Evolutionary conservation across 2,329 filamentous ascomycete species (phyloP).

Genomic region (Penicillium brevicompactum): DNA sequence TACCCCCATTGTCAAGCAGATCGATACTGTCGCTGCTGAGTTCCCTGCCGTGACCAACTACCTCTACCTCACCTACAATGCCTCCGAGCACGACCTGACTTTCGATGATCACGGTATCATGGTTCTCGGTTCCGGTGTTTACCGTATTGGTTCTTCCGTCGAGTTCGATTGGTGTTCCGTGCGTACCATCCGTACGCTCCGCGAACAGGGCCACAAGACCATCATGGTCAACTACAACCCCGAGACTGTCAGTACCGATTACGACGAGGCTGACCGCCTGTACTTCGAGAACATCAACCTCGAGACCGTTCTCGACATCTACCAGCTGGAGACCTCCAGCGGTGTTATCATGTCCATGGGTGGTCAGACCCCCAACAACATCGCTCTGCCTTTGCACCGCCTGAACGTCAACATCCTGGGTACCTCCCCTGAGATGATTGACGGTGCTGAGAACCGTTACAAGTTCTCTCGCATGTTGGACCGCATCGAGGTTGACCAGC

Average conservation of each 20-base stretch:
- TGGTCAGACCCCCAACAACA: slow-evolving; percentile 97
- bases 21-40: slow-evolving; percentile 96
- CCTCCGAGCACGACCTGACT: slow-evolving; percentile 75
- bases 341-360: slow-evolving; percentile 95
- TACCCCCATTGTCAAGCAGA: slow-evolving; percentile 91
- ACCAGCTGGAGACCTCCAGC: slow-evolving; percentile 78
- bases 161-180: slow-evolving; percentile 99
- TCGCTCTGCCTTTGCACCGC: slow-evolving; percentile 84
- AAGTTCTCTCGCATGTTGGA: slow-evolving; percentile 99
- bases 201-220: slow-evolving; percentile 83
- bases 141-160: slow-evolving; percentile 95
- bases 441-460: slow-evolving; percentile 94
- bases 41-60: slow-evolving; percentile 96
- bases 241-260: slow-evolving; percentile 87
- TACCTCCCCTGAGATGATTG: slow-evolving; percentile 98
- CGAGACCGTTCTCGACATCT: slow-evolving; percentile 90
- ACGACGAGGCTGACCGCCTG: slow-evolving; percentile 88
- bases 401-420: slow-evolving; percentile 90
- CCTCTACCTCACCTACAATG: slow-evolving; percentile 94
- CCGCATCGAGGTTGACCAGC: slow-evolving; percentile 91
- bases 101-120: slow-evolving; percentile 93
- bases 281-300: slow-evolving; percentile 97
- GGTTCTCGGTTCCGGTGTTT: slow-evolving; percentile 94
- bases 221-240: slow-evolving; percentile 97
- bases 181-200: slow-evolving; percentile 84